phyloP scores from a whole-genome alignment of 129 eudicot genomes.

The Escallonia herrerae region DNA sequence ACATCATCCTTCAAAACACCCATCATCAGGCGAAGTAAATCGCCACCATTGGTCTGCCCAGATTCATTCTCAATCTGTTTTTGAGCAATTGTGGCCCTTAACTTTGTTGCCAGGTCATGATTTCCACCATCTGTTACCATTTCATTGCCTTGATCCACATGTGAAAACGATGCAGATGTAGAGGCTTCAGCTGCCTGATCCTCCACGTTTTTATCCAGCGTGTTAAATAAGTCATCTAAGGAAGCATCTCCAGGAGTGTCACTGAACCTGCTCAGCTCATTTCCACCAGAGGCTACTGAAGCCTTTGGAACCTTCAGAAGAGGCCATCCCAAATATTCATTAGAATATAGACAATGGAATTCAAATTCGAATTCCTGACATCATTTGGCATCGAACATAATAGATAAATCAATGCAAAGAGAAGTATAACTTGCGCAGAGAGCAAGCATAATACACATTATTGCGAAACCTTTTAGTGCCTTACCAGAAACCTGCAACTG shows the following conservation, averaged over 20 bases:
- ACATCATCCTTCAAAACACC: constrained; percentile 83
- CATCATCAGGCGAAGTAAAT: constrained; percentile 78
- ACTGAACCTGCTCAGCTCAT: constrained; percentile 87
- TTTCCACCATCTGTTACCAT: constrained; percentile 43
- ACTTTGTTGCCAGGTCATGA: constrained; percentile 69
- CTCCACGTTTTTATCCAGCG: constrained; percentile 41
- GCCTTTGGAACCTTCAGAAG: constrained; percentile 42
- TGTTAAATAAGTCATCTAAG: constrained; percentile 84
- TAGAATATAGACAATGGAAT: constrained; percentile 2
- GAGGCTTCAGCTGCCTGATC: constrained; percentile 66
- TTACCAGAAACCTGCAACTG: too few relatives aligned
- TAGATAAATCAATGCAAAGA: too few relatives aligned
- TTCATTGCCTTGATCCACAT: constrained; percentile 29
- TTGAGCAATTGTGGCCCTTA: constrained; percentile 86
- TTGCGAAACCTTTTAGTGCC: too few relatives aligned
- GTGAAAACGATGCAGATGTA: constrained; percentile 65
- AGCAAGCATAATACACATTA: too few relatives aligned
- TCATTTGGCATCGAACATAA: too few relatives aligned
- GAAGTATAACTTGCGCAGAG: too few relatives aligned
- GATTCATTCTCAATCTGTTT: constrained; percentile 82
- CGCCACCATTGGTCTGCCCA: constrained; percentile 65
- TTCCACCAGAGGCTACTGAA: constrained; percentile 31
- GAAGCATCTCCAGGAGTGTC: constrained; percentile 96
- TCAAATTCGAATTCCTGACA: background rate
- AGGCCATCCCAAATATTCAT: background rate